These are phyloP conservation scores for Xylariaceae sp. DNA, from an alignment of 2,329 filamentous ascomycete species.

Conservation along the genomic window DNA sequence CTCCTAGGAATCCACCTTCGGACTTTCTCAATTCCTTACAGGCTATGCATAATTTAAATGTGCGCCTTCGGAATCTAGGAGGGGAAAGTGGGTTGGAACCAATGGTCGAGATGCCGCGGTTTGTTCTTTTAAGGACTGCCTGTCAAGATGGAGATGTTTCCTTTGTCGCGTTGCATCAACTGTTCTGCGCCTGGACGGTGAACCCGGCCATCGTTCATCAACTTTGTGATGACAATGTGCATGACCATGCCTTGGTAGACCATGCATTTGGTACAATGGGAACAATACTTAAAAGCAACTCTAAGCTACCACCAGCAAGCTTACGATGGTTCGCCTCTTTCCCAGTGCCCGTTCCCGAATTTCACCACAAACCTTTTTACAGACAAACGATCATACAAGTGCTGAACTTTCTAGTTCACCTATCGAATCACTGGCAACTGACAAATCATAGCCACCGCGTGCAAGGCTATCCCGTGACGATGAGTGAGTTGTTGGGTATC, in stretches of 20 bases:
- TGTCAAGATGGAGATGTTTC: slow-evolving; percentile 54
- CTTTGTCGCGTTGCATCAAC: slow-evolving; percentile 62
- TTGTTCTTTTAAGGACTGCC: slow-evolving; percentile 54
- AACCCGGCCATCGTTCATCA: slow-evolving; percentile 34
- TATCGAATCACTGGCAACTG: slow-evolving; percentile 39
- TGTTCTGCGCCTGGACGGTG: slow-evolving; percentile 56
- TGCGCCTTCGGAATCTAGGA: slow-evolving; percentile 11
- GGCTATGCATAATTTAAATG: slow-evolving; percentile 13
- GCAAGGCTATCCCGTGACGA: slow-evolving; percentile 50
- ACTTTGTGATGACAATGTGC: slow-evolving; percentile 31
- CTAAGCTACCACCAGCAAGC: slow-evolving; percentile 24
- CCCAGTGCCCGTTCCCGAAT: slow-evolving; percentile 24
- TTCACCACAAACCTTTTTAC: slow-evolving; percentile 20
- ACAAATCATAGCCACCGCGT: slow-evolving; percentile 34
- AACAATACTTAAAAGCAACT: slow-evolving; percentile 37
- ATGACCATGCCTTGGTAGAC: slow-evolving; percentile 26
- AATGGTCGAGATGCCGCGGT: slow-evolving; percentile 43
- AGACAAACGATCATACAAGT: slow-evolving; percentile 32
- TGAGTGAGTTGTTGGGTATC: slow-evolving; percentile 48
- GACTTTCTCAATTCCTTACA: slow-evolving; percentile 18
- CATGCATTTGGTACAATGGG: slow-evolving; percentile 34
- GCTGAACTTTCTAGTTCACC: slow-evolving; percentile 38
- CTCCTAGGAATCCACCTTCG: slow-evolving; percentile 14
- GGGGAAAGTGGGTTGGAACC: slow-evolving; percentile 22
- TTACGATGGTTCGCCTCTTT: slow-evolving; percentile 37